Evolutionary conservation across 352 stramenopile genomes (phyloP), one percentile per base, ranked within the genome.

Genomic region (Phytophthora vignae): DNA sequence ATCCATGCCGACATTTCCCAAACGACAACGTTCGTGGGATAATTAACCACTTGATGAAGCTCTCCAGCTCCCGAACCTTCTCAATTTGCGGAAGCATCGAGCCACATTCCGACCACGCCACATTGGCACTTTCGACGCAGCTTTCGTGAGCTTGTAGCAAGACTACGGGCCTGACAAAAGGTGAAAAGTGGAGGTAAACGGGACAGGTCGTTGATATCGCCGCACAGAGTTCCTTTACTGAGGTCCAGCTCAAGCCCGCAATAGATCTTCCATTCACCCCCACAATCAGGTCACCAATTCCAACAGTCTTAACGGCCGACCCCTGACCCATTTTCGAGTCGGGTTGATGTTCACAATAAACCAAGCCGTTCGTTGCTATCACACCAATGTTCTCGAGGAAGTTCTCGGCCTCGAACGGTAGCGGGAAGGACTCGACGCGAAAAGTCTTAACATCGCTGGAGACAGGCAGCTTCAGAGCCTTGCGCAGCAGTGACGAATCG

Each of bases 81-180:
- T 85, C 66, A 5, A 94, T 68, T 63, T 81, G 79, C 40, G 78
- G 76, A 40, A 83, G 49, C 50, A 94, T 60, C 54, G 66, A 69
- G 44, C 82, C 76, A 29, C 84, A 91, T 64, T 91, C 83, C 1
- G 76, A 86, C 76, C 86, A 87, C n/a, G 85, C 87, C 27, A 75
- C 31, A 54, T 96, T 96, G 3, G 81, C 82, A 66, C 69, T 76
- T 44, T 90, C 74, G n/a, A 85, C 64, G 38, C 88, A 95, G 17
- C 55, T 60, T 69, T 86, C 78, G 46, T 95, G 88, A 12, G 87
- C 85, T 52, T 73, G 49, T 25, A 94, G 58, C 55, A 83, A 44
- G 4, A 72, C 82, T 17, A 58, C 46, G 21, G 66, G 40, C 52
- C 60, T 67, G 9, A 65, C 17, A 44, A 79, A 71, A 17, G 65